Evolutionary conservation across 805 yeast species (phyloP).

Genomic region (Naumovozyma castellii): DNA sequence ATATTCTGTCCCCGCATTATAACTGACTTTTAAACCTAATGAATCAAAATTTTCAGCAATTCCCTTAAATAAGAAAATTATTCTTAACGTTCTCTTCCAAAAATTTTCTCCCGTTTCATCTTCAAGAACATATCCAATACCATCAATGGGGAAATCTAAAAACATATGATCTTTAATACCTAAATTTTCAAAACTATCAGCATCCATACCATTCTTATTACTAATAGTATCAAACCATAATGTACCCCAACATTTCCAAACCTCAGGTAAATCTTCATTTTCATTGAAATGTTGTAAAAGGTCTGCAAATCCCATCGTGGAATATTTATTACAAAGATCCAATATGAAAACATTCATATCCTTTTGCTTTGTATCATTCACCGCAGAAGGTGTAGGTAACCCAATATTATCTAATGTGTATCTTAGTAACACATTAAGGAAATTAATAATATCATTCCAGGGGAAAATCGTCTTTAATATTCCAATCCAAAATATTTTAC

Average conservation of each 20-base stretch:
- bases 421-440: constrained; percentile 48
- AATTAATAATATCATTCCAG: constrained; percentile 55
- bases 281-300: constrained; percentile 43
- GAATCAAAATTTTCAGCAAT: constrained; percentile 18
- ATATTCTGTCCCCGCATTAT: constrained; percentile 10
- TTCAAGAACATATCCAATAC: constrained; percentile 36
- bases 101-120: constrained; percentile 29
- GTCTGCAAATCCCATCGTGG: constrained; percentile 27
- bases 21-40: constrained; percentile 11
- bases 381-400: background rate
- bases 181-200: constrained; percentile 33
- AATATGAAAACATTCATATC: constrained; percentile 7
- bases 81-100: constrained; percentile 28
- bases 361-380: constrained; percentile 6
- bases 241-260: constrained; percentile 81
- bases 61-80: constrained; percentile 24
- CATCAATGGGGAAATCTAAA: constrained; percentile 59
- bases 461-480: constrained; percentile 49
- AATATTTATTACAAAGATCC: constrained; percentile 19
- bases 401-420: constrained; percentile 20
- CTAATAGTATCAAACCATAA: constrained; percentile 62
- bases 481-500: constrained; percentile 24
- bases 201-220: constrained; percentile 32
- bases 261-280: constrained; percentile 60
- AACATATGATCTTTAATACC: constrained; percentile 50